phyloP scores from a whole-genome alignment of 306 rosid species.

The Lotus japonicus region DNA sequence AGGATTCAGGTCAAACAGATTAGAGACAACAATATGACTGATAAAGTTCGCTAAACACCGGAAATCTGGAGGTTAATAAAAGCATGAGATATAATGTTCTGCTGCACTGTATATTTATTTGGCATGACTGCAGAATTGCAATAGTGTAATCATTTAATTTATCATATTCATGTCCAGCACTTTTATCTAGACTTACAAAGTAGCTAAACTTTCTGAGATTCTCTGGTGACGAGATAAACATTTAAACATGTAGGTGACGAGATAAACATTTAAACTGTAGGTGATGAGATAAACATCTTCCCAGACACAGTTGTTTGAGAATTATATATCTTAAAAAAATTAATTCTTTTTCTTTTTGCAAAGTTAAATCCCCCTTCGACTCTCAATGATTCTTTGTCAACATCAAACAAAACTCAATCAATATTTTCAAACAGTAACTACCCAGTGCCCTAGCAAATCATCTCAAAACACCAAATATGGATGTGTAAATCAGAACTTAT shows the following conservation, averaged over 20 bases:
- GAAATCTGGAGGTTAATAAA: neutral
- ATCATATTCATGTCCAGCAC: neutral
- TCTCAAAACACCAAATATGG: neutral
- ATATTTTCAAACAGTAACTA: constrained; percentile 10
- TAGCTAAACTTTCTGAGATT: neutral
- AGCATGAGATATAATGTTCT: neutral
- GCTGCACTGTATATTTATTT: neutral
- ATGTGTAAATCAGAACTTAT: neutral
- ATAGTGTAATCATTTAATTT: neutral
- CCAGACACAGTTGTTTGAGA: neutral
- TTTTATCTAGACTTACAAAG: neutral
- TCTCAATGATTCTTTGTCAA: neutral
- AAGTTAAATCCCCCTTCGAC: neutral
- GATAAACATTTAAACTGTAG: neutral
- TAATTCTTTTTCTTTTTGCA: neutral
- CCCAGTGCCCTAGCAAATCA: neutral
- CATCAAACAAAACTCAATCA: neutral
- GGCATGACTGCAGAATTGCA: neutral
- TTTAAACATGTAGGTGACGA: too few relatives aligned
- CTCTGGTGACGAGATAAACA: neutral
- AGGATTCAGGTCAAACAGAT: neutral
- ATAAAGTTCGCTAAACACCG: neutral
- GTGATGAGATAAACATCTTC: neutral
- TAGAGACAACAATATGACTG: neutral
- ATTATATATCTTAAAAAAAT: neutral